Percentiles rank a stretch among this genome's conserved stretches.
phyloP scores from a whole-genome alignment of 148 eudicot genomes.

The Fallopia convolvulus region DNA sequence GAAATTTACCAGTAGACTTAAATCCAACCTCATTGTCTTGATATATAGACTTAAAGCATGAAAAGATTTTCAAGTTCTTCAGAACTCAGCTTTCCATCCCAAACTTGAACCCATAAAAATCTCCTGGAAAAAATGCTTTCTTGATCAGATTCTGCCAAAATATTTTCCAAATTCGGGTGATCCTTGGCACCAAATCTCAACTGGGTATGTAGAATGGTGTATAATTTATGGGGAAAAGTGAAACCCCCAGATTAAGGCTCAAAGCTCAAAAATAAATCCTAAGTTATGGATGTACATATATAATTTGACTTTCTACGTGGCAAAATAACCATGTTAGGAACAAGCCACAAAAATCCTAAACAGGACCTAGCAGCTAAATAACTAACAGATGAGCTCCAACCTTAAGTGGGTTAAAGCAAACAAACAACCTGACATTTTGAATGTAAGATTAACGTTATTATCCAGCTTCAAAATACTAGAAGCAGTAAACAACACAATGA shows the following conservation, averaged over 20 bases:
- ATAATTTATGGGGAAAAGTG: not conserved
- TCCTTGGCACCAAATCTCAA: not conserved
- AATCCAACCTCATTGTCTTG: not conserved
- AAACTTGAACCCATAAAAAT: not conserved
- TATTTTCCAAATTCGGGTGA: not conserved
- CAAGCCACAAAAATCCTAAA: too few species aligned
- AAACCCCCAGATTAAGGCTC: not conserved
- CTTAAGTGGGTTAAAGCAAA: too few species aligned
- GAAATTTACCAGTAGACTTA: slow-evolving; percentile 1
- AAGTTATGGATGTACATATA: too few species aligned
- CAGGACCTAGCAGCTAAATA: too few species aligned
- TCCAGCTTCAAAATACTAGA: too few species aligned
- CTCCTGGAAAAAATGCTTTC: not conserved
- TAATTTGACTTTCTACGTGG: too few species aligned
- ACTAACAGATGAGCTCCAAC: too few species aligned
- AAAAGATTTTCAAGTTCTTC: not conserved
- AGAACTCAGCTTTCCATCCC: not conserved
- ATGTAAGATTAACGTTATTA: too few species aligned
- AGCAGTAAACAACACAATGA: too few species aligned
- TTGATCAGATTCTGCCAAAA: not conserved
- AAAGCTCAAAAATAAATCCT: slow-evolving; percentile 7
- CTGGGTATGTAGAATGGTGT: not conserved
- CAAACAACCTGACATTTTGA: too few species aligned
- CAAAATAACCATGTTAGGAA: too few species aligned
- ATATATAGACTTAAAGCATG: not conserved